Evolutionary conservation across 495 filamentous ascomycete species (phyloP).

Genomic region (Rostrohypoxylon terebratum): DNA sequence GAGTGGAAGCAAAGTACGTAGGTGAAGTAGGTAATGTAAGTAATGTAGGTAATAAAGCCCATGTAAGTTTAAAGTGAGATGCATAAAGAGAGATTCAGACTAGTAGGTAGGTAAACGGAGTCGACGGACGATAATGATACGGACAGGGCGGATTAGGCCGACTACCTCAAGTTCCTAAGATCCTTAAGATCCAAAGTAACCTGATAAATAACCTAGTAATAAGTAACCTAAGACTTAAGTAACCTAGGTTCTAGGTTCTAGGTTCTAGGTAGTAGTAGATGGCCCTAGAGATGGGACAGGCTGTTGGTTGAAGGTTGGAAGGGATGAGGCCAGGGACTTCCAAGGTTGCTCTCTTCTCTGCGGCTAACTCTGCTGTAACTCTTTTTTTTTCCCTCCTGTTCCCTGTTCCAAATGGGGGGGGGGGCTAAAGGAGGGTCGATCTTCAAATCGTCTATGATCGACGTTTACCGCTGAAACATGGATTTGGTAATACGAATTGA

Average conservation of each 20-base stretch:
- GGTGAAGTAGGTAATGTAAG: constrained; percentile 30
- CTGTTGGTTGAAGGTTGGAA: constrained; percentile 29
- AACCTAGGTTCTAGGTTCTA: no score
- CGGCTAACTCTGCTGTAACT: constrained; percentile 1
- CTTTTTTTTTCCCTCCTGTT: constrained; percentile 3
- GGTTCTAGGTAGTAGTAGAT: not conserved
- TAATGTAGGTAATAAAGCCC: constrained; percentile 30
- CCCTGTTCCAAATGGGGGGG: not conserved
- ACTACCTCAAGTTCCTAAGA: not conserved
- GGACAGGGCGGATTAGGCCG: constrained; percentile 10
- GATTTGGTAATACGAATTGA: constrained; percentile 26
- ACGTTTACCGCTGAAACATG: constrained; percentile 36
- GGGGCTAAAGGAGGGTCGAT: not conserved
- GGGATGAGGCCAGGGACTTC: constrained; percentile 8
- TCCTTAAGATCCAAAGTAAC: no score
- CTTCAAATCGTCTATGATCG: constrained; percentile 12
- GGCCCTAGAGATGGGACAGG: not conserved
- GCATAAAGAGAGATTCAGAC: constrained; percentile 21
- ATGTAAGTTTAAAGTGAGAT: constrained; percentile 24
- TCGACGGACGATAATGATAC: constrained; percentile 21
- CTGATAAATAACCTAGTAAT: no score
- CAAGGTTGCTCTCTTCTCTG: not conserved
- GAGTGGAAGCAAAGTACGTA: constrained; percentile 10
- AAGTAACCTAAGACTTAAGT: no score
- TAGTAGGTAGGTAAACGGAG: constrained; percentile 16